Base-by-base conservation (phyloP, 2,329 filamentous ascomycete genomes). In the Ophiosphaerella korrae region DNA sequence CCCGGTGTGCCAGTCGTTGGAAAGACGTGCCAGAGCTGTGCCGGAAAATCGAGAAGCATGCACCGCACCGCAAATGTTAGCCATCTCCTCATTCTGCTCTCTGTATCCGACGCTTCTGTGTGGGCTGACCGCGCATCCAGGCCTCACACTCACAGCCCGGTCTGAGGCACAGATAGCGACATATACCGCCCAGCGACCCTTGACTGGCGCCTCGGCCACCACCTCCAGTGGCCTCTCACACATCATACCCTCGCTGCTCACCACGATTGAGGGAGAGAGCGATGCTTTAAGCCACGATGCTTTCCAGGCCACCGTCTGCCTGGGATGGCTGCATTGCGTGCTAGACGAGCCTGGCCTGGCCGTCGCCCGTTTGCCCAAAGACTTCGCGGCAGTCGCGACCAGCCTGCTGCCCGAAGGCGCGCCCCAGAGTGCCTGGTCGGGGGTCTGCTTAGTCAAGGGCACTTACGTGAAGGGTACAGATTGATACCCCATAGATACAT, bases 31-130 rank as follows among this genome's bases (percentile, higher is more conserved):
- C 90, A 23, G 93, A 97, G 77, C 83, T 96, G 57, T 87, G 94
- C 66, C 86, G 93, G 72, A 99, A 99, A 77, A 84, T 97, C 67
- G 89, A 88, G 68, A 97, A 99, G 75, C 93, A 99, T 82, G 90
- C 92, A 64, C 88, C 92, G 35, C 84, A 89, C 54, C 85, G 90
- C 74, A 84, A 84, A 75, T 96, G 93, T 97, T 87, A 65, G 84
- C 71, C 55, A 47, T 45, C 48, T 47, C 57, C 16, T 14, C 34
- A 32, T 14, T 39, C 49, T 53, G 8, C 26, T 29, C 26, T 7
- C 26, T 29, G 26, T 29, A 29, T 29, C 5, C 11, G n/a, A 11
- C 26, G 48, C 39, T 39, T 48, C 36, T 24, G 42, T 53, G 35
- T 54, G 42, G 48, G 54, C 55, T 60, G 58, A 61, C 57, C 42